Base-by-base conservation (phyloP, 1,284 basidiomycete genomes). In the Trichosporon sp. region DNA sequence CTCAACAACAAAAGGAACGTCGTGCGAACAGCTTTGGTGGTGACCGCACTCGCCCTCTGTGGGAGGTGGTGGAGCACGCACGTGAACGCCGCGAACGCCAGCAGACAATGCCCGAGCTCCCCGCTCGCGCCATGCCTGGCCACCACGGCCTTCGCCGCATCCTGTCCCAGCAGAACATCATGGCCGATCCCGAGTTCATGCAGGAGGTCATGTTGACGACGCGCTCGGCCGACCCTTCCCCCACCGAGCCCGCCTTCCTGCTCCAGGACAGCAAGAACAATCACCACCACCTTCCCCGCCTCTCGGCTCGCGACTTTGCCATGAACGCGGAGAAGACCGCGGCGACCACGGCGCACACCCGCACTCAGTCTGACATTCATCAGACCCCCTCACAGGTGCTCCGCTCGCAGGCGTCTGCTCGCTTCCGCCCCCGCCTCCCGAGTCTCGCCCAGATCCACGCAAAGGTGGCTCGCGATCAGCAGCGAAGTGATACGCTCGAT, bases 381-480 rank as follows among this genome's bases (percentile, higher is more conserved):
- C 37, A 58, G 16, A 37, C 62, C 25, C 63, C 68, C 0, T 62
- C 70, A 4, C 58, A 73, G 14, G 65, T 65, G 21, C 66, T 68
- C n/a, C 61, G 44, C 2, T 25, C 27, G 14, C 66, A 62, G 44
- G 57, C 57, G n/a, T 34, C 27, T 13, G 44, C 16, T 32, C 25
- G 29, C 40, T 59, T 32, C 62, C 58, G 49, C 29, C 58, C 57
- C 4, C 70, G 70, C 19, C 70, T 79, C 19, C 77, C 77, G 1
- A 73, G 70, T 46, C 69, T 79, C 5, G 73, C 73, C 37, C 73
- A 79, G 71, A 78, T 79, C 37, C 75, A 79, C 61, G 74, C 74
- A 23, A 73, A 74, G 69, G 70, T 79, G 65, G 57, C 60, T 58
- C 56, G 57, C 36, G 36, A 27, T 25, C 59, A 63, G n/a, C 23